Conservation (phyloP, 495 filamentous ascomycete species). For the Cercophora sp. region DNA sequence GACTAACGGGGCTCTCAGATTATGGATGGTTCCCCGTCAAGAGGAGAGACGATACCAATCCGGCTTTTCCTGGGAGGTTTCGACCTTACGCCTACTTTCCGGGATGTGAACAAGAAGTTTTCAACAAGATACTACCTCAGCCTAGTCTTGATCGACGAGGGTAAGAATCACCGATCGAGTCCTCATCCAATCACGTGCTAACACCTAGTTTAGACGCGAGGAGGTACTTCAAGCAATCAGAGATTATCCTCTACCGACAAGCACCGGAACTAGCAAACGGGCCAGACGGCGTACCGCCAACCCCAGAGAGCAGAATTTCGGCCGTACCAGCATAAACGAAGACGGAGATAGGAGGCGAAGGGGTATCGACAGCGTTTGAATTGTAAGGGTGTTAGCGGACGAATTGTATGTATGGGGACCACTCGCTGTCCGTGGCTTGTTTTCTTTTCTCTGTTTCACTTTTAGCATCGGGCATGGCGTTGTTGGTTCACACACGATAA, state of each 20-base stretch:
- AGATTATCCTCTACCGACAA: slow-evolving; percentile 96
- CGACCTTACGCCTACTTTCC: slow-evolving; percentile 96
- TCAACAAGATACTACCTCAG: slow-evolving; percentile 97
- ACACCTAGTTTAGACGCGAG: slow-evolving; percentile 94
- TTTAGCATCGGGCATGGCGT: slow-evolving; percentile 15
- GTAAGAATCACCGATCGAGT: slow-evolving; percentile 45
- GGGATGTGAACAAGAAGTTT: slow-evolving; percentile 99
- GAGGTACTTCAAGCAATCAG: slow-evolving; percentile 98
- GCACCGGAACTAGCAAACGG: slow-evolving; percentile 61
- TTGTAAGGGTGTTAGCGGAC: not conserved
- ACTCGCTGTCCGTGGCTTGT: not conserved
- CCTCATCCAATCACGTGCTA: no score
- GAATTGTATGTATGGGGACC: slow-evolving; percentile 5
- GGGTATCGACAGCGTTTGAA: not conserved
- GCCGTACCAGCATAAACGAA: slow-evolving; percentile 27
- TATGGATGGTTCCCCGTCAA: slow-evolving; percentile 96
- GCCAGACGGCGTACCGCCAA: slow-evolving; percentile 23
- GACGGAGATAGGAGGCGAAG: no score
- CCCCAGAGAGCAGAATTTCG: slow-evolving; percentile 24
- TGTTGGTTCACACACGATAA: slow-evolving; percentile 13
- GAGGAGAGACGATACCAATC: slow-evolving; percentile 98
- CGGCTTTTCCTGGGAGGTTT: slow-evolving; percentile 96
- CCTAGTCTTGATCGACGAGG: slow-evolving; percentile 94
- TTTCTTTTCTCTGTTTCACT: slow-evolving; percentile 1
- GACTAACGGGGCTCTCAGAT: slow-evolving; percentile 54